Conservation (phyloP, 2,329 filamentous ascomycete species). For the Nakataea oryzae region DNA sequence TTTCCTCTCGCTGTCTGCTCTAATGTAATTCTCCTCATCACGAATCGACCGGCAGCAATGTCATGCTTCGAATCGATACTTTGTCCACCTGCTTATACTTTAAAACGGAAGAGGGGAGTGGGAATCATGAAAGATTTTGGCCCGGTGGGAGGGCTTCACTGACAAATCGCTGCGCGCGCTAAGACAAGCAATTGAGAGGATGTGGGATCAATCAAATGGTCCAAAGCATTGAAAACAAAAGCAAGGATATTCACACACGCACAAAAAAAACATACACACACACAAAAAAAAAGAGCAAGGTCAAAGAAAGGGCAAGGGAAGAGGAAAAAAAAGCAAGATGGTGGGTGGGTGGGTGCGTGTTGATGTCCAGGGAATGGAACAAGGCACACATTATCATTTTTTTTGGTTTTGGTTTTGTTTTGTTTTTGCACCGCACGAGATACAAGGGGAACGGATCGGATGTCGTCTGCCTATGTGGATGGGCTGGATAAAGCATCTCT, state of each 20-base stretch:
- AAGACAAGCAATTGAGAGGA: background rate
- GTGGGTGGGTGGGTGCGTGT: no score
- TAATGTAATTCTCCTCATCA: background rate
- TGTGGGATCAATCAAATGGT: background rate
- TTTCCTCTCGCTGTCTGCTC: background rate
- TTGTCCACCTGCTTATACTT: background rate
- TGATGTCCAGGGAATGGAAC: no score
- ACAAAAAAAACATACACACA: background rate
- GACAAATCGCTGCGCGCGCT: no score
- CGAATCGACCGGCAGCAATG: background rate
- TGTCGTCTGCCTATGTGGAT: background rate
- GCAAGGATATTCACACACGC: no score
- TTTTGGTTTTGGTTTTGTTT: no score
- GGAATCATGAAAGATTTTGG: background rate
- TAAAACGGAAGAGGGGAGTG: background rate
- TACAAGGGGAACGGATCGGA: background rate
- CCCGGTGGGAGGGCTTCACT: background rate
- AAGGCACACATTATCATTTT: no score
- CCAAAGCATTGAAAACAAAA: background rate
- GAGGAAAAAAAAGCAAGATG: no score
- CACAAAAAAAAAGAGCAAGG: no score
- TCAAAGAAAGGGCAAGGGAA: no score
- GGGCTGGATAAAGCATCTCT: background rate
- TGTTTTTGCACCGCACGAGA: no score
- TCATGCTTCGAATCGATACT: background rate